phyloP scores from a whole-genome alignment of 768 basidiomycete genomes.

The Termitomyces sp. region DNA sequence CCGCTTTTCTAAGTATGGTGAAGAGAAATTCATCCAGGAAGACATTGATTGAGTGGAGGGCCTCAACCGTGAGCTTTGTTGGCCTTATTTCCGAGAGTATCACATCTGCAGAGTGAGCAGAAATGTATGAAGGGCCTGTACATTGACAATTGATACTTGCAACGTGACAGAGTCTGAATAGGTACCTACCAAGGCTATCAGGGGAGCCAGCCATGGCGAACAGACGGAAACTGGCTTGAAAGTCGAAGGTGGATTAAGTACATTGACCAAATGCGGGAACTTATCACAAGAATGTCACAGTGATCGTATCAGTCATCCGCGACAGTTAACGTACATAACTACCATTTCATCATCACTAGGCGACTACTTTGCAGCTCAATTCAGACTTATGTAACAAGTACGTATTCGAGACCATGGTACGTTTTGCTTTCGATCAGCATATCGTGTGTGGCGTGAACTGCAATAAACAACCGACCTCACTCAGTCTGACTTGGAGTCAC shows the following conservation, averaged over 20 bases:
- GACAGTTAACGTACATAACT: background rate
- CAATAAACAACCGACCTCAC: background rate
- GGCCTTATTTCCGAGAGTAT: slow-evolving; percentile 91
- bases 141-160: slow-evolving; percentile 3
- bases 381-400: background rate
- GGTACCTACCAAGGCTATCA: slow-evolving; percentile 33
- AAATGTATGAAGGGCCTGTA: slow-evolving; percentile 70
- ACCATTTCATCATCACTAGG: background rate
- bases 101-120: slow-evolving; percentile 78
- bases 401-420: background rate
- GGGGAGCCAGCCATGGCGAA: slow-evolving; percentile 37
- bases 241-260: background rate
- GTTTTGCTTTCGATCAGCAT: background rate
- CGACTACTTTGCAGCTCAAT: background rate
- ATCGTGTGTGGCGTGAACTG: background rate
- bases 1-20: slow-evolving; percentile 58
- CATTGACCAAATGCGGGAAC: background rate
- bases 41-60: slow-evolving; percentile 74
- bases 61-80: slow-evolving; percentile 76
- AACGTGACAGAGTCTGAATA: background rate
- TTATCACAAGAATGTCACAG: background rate
- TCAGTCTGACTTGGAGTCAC: background rate
- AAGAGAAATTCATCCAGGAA: slow-evolving; percentile 82
- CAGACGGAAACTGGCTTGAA: background rate
- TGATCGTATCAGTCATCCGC: background rate